phyloP scores from a whole-genome alignment of 1,139 yeast species.

The Zygotorulaspora mrakii region DNA sequence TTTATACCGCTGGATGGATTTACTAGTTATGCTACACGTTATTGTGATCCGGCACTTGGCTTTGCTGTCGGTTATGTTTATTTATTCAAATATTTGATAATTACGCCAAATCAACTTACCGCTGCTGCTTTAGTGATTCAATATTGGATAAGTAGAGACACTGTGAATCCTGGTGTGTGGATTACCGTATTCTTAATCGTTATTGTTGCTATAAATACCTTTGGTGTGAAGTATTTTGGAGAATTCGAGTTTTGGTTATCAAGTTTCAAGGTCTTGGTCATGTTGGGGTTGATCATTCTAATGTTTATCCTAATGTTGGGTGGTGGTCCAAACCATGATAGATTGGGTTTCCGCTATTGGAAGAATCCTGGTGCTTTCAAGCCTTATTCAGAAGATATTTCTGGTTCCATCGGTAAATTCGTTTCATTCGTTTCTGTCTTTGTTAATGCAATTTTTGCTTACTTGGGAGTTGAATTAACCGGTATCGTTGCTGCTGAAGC shows the following conservation, averaged over 20 bases:
- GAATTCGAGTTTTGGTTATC: conserved; percentile 70
- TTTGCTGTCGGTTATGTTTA: conserved; percentile 72
- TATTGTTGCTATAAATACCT: conserved; percentile 52
- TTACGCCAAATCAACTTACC: conserved; percentile 59
- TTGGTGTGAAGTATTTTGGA: conserved; percentile 56
- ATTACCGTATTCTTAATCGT: conserved; percentile 44
- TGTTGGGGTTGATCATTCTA: conserved; percentile 50
- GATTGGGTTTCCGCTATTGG: conserved; percentile 51
- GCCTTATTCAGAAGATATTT: conserved; percentile 43
- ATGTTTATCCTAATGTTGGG: conserved; percentile 53
- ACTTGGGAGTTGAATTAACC: conserved; percentile 71
- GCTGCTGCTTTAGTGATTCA: conserved; percentile 39
- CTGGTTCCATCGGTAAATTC: conserved; percentile 49
- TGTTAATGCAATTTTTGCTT: conserved; percentile 73
- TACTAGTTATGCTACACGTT: conserved; percentile 65
- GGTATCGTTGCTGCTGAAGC: conserved; percentile 78
- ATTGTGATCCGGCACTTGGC: conserved; percentile 66
- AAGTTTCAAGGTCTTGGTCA: conserved; percentile 53
- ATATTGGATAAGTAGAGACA: conserved; percentile 49
- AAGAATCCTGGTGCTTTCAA: conserved; percentile 46
- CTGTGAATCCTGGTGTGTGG: conserved; percentile 52
- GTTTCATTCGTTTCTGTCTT: conserved; percentile 64
- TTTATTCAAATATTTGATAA: conserved; percentile 57
- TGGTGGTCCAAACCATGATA: conserved; percentile 54
- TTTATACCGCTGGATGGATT: conserved; percentile 69